Evolutionary conservation across 2,329 filamentous ascomycete genomes (phyloP).

Genomic region (Hypoxylon sp.): DNA sequence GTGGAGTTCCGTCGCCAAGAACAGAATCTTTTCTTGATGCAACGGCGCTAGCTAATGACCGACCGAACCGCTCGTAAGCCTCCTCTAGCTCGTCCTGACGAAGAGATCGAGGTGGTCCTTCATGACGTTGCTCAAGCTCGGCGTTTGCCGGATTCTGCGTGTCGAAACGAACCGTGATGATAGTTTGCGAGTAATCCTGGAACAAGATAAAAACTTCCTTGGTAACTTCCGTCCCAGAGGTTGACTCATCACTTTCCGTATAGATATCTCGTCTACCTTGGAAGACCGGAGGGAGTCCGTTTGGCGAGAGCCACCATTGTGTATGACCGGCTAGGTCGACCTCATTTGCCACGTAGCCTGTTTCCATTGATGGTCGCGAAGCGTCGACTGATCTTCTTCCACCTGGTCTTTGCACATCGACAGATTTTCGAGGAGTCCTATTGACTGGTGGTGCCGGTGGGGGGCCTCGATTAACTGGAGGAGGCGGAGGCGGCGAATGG

Average conservation of each 20-base stretch:
- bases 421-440: constrained; percentile 69
- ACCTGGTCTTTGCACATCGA: constrained; percentile 72
- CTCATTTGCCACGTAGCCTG: constrained; percentile 89
- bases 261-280: constrained; percentile 87
- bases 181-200: constrained; percentile 95
- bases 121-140: constrained; percentile 86
- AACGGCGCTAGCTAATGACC: constrained; percentile 80
- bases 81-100: constrained; percentile 95
- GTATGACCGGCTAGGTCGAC: constrained; percentile 81
- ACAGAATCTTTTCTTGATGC: constrained; percentile 81
- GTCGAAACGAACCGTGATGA: constrained; percentile 86
- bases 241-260: constrained; percentile 85
- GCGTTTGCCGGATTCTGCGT: constrained; percentile 79
- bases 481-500: constrained; percentile 60
- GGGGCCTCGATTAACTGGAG: constrained; percentile 63
- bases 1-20: constrained; percentile 87
- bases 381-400: constrained; percentile 79
- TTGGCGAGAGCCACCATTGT: constrained; percentile 90
- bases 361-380: constrained; percentile 79
- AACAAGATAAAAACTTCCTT: constrained; percentile 91
- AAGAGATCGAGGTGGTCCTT: constrained; percentile 82
- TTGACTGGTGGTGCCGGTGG: constrained; percentile 58
- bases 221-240: constrained; percentile 76
- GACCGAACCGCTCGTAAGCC: constrained; percentile 85
- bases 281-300: constrained; percentile 83